Evolutionary conservation across 176 grass and related monocot genomes (phyloP).

Genomic region (Oryza officinalis): DNA sequence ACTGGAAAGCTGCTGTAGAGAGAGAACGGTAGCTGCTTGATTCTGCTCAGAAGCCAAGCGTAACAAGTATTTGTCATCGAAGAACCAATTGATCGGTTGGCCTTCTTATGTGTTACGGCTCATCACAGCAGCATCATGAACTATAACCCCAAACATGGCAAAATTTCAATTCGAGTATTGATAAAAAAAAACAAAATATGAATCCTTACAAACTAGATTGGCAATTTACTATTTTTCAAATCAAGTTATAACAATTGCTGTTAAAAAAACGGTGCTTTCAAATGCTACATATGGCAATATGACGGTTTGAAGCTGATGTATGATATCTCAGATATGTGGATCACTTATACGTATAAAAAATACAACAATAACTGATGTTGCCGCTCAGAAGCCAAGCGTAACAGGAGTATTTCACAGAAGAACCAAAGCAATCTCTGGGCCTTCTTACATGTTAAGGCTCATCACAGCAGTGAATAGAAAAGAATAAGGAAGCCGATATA

Average conservation of each 20-base stretch:
- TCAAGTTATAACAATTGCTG: not conserved
- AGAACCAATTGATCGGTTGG: slow-evolving; percentile 51
- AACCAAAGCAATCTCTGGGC: slow-evolving; percentile 23
- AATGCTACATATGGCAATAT: no score
- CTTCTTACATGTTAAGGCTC: not conserved
- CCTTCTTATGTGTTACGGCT: slow-evolving; percentile 62
- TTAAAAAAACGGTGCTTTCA: not conserved
- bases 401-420: slow-evolving; percentile 60
- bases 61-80: slow-evolving; percentile 51
- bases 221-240: not conserved
- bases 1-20: not conserved
- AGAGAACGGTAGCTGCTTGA: not conserved
- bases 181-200: not conserved
- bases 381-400: not conserved
- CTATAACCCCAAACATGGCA: not conserved
- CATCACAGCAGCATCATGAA: slow-evolving; percentile 52
- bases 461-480: not conserved
- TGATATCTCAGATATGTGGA: not conserved
- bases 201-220: not conserved
- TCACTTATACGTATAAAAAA: not conserved
- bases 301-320: not conserved
- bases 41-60: slow-evolving; percentile 82
- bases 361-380: not conserved
- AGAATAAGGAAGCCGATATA: not conserved
- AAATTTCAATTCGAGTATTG: not conserved